A percentile compares a stretch with the other conserved stretches of the same genome.
Conservation (phyloP, 2,329 filamentous ascomycete species). For the Pseudogymnoascus sp. region DNA sequence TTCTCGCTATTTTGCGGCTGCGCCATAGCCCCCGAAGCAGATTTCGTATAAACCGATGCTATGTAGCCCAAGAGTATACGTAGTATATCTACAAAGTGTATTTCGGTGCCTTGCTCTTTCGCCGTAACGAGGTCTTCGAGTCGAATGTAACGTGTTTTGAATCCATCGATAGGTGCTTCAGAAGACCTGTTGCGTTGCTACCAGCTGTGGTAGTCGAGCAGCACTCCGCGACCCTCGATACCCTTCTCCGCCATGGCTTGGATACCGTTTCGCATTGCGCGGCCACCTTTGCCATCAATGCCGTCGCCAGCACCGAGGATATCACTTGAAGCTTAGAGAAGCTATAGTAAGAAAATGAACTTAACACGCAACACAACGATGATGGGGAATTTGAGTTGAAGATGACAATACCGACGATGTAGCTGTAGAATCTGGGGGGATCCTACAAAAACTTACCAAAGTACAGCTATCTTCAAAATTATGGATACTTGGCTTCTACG, state of each 20-base stretch:
- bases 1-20: constrained; percentile 16
- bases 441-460: neutral
- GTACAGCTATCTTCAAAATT: neutral
- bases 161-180: constrained; percentile 31
- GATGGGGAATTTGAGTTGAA: neutral
- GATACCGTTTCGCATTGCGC: constrained; percentile 35
- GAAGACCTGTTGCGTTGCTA: constrained; percentile 22
- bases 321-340: constrained; percentile 23
- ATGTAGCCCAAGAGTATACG: constrained; percentile 42
- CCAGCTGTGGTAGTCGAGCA: constrained; percentile 46
- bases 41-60: constrained; percentile 22
- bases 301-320: constrained; percentile 20
- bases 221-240: constrained; percentile 46
- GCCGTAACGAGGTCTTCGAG: constrained; percentile 37
- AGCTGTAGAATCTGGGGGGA: neutral
- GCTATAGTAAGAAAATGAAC: neutral
- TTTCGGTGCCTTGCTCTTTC: constrained; percentile 36
- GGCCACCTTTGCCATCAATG: constrained; percentile 20
- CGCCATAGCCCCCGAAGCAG: constrained; percentile 28
- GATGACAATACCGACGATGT: neutral
- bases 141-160: constrained; percentile 30
- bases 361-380: neutral
- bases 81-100: constrained; percentile 43
- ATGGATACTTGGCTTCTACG: neutral
- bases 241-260: constrained; percentile 44